These are phyloP conservation scores for Rubroboletus pulcherrimus DNA, from an alignment of 768 basidiomycete genomes.

Conservation along the genomic window DNA sequence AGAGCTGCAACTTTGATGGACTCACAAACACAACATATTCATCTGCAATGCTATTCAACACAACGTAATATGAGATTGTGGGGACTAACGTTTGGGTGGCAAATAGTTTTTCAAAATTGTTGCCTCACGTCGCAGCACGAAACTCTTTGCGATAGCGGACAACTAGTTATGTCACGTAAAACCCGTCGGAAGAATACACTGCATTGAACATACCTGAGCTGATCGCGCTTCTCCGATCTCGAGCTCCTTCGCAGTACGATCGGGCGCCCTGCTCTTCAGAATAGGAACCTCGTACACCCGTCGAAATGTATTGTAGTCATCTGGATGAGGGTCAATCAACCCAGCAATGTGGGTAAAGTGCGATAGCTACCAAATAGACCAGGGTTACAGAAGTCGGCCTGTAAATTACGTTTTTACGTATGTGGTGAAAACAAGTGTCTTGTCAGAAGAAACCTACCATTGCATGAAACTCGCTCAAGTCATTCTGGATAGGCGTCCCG, in stretches of 20 bases:
- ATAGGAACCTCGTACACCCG: slow-evolving; percentile 87
- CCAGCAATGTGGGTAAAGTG: not conserved
- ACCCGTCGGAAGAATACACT: not conserved
- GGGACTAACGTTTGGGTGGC: slow-evolving; percentile 80
- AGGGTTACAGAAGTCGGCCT: slow-evolving; percentile 95
- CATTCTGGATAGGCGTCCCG: slow-evolving; percentile 97
- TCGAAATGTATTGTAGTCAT: slow-evolving; percentile 72
- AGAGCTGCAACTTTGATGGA: slow-evolving; percentile 78
- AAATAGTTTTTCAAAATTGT: slow-evolving; percentile 77
- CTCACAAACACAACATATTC: slow-evolving; percentile 98
- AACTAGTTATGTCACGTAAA: slow-evolving; percentile 43
- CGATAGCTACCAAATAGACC: slow-evolving; percentile 65
- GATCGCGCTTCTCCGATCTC: slow-evolving; percentile 76
- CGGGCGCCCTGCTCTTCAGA: slow-evolving; percentile 77
- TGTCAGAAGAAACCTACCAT: slow-evolving; percentile 60
- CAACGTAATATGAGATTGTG: not conserved
- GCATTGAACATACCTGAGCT: slow-evolving; percentile 52
- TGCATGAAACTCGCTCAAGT: slow-evolving; percentile 90
- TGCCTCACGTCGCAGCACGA: slow-evolving; percentile 87
- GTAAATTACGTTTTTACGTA: not conserved
- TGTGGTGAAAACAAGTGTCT: not conserved
- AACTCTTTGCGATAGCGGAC: slow-evolving; percentile 70
- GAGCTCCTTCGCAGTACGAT: slow-evolving; percentile 64
- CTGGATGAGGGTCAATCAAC: slow-evolving; percentile 34
- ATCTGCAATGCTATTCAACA: slow-evolving; percentile 43